Conservation (phyloP, 179 eudicot species). For the Spergularia azorica region DNA sequence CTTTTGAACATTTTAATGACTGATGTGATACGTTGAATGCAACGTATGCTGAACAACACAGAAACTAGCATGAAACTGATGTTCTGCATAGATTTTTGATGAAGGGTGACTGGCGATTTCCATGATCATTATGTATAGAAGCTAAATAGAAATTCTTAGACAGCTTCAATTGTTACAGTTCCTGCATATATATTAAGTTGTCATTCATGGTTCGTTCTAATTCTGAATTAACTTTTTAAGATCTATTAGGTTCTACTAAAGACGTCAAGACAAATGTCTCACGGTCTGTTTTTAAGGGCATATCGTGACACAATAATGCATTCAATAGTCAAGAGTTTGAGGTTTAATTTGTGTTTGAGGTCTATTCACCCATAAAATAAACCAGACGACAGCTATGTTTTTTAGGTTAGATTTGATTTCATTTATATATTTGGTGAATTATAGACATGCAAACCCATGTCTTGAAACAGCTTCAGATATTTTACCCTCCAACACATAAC, state of each 20-base stretch:
- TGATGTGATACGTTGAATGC: conserved; percentile 4
- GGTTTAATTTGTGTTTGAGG: background rate
- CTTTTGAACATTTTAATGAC: background rate
- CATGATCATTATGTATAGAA: too few species aligned
- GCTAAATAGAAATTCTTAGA: too few species aligned
- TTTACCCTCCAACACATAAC: background rate
- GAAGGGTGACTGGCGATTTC: too few species aligned
- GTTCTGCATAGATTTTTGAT: too few species aligned
- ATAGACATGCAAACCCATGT: conserved; percentile 18
- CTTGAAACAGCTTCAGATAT: conserved; percentile 15
- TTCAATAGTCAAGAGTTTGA: conserved; percentile 9
- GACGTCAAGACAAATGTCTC: background rate
- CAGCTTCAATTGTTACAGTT: too few species aligned
- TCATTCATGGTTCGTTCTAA: too few species aligned
- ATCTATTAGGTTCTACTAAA: too few species aligned
- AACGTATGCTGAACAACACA: background rate
- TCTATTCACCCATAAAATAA: conserved; percentile 4
- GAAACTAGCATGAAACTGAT: background rate
- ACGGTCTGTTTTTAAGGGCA: background rate
- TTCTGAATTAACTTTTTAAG: too few species aligned
- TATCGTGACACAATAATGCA: background rate
- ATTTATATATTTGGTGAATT: conserved; percentile 5
- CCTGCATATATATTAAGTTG: too few species aligned
- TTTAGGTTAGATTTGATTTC: conserved; percentile 34
- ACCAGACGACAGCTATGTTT: background rate